Conservation (phyloP, 2,329 filamentous ascomycete genomes). For the Venturia carpophila region DNA sequence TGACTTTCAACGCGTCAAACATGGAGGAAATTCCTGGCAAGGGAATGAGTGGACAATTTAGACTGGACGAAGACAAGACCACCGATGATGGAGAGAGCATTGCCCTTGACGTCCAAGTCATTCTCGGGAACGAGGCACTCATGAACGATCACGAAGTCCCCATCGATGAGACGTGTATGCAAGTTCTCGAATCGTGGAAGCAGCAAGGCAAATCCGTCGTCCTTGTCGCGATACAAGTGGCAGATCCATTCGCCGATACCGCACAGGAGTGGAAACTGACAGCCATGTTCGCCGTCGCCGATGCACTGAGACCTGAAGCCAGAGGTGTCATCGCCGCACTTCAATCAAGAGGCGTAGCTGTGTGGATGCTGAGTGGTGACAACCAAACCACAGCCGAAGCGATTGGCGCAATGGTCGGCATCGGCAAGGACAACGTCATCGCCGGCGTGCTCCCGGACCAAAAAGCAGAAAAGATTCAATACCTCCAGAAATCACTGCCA, state of each 20-base stretch:
- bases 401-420: conserved; percentile 68
- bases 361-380: conserved; percentile 92
- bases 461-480: conserved; percentile 64
- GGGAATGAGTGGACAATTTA: conserved; percentile 55
- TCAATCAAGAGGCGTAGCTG: conserved; percentile 56
- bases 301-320: conserved; percentile 71
- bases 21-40: conserved; percentile 64
- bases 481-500: conserved; percentile 33
- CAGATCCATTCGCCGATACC: conserved; percentile 19
- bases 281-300: conserved; percentile 67
- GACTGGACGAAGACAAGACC: conserved; percentile 24
- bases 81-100: conserved; percentile 20
- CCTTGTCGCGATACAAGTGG: conserved; percentile 28
- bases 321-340: conserved; percentile 56
- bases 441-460: conserved; percentile 79
- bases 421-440: conserved; percentile 65
- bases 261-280: conserved; percentile 38
- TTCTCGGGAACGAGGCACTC: conserved; percentile 68
- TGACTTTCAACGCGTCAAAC: conserved; percentile 23
- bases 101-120: conserved; percentile 36
- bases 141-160: conserved; percentile 41
- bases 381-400: conserved; percentile 77
- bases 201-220: conserved; percentile 36
- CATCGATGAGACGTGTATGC: conserved; percentile 23
- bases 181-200: conserved; percentile 34